Conservation (phyloP, 345 rosid species). For the Arabis hirsuta region DNA sequence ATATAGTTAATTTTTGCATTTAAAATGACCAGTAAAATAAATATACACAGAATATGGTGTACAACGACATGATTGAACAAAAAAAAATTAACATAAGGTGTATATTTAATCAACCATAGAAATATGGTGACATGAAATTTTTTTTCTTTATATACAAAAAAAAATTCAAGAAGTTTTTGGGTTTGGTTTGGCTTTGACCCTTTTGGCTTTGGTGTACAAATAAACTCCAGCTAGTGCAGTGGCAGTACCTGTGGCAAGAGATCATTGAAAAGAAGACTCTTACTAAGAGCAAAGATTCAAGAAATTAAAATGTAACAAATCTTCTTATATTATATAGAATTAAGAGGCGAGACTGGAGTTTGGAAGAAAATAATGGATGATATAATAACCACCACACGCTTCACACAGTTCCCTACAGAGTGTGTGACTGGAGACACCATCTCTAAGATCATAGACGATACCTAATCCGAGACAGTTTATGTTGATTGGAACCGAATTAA, state of each 20-base stretch:
- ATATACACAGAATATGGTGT: neutral
- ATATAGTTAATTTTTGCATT: too few species aligned
- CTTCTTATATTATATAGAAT: slow-evolving; percentile 40
- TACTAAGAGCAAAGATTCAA: neutral
- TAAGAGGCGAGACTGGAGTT: slow-evolving; percentile 64
- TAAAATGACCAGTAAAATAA: too few species aligned
- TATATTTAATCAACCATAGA: neutral
- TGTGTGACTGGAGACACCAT: slow-evolving; percentile 88
- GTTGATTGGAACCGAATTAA: neutral
- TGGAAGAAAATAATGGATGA: slow-evolving; percentile 76
- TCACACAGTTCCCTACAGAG: slow-evolving; percentile 83
- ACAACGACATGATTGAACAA: neutral
- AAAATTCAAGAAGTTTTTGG: slow-evolving; percentile 45
- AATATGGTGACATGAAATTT: too few species aligned
- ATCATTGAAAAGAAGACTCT: neutral
- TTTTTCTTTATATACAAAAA: slow-evolving; percentile 19
- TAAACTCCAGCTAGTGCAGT: slow-evolving; percentile 80
- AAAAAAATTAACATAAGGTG: too few species aligned
- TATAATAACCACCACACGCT: slow-evolving; percentile 79
- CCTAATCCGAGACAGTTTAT: slow-evolving; percentile 43
- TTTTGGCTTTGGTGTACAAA: slow-evolving; percentile 65
- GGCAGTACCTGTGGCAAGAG: slow-evolving; percentile 61
- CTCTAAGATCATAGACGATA: slow-evolving; percentile 73
- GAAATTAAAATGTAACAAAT: neutral
- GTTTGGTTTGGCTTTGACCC: slow-evolving; percentile 50